These are phyloP conservation scores for Komagataella kurtzmanii DNA, from an alignment of 805 yeast genomes.

Conservation along the genomic window DNA sequence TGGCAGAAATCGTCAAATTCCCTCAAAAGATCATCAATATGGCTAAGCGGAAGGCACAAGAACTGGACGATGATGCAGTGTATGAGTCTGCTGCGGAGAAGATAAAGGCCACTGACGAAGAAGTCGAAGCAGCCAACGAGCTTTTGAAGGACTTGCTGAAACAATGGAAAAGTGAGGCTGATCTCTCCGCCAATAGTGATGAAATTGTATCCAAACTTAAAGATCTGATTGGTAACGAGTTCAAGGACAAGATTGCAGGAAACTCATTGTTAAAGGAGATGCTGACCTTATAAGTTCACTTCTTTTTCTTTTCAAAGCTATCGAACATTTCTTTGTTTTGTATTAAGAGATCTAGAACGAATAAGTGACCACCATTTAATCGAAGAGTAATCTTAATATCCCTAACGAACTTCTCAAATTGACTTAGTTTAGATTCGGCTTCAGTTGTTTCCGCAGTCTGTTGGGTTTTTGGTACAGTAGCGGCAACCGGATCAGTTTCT, in stretches of 20 bases:
- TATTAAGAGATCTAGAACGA: conserved; percentile 41
- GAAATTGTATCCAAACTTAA: conserved; percentile 27
- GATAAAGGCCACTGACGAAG: conserved; percentile 35
- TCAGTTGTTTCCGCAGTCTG: conserved; percentile 6
- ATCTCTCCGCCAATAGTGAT: conserved; percentile 24
- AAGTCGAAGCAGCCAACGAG: conserved; percentile 41
- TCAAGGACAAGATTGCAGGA: conserved; percentile 6
- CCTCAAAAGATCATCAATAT: conserved; percentile 81
- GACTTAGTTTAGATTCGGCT: conserved; percentile 2
- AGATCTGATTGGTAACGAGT: conserved; percentile 17
- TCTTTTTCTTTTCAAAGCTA: conserved; percentile 19
- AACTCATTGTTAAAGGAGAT: conserved; percentile 32
- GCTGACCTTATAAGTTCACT: neutral
- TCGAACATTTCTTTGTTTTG: conserved; percentile 36
- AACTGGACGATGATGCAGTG: conserved; percentile 52
- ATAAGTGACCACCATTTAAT: conserved; percentile 46
- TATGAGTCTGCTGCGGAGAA: conserved; percentile 19
- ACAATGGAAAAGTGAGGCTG: conserved; percentile 38
- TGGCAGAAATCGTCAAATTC: conserved; percentile 90
- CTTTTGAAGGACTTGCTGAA: conserved; percentile 33
- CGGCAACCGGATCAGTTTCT: conserved; percentile 1
- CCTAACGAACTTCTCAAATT: conserved; percentile 20
- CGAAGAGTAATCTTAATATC: conserved; percentile 28
- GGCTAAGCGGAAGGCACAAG: conserved; percentile 92
- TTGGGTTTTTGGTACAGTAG: conserved; percentile 2